A percentile compares a stretch with the other conserved stretches of the same genome.
These are phyloP conservation scores for Ogataea ramenticola DNA, from an alignment of 805 yeast genomes.

Conservation along the genomic window DNA sequence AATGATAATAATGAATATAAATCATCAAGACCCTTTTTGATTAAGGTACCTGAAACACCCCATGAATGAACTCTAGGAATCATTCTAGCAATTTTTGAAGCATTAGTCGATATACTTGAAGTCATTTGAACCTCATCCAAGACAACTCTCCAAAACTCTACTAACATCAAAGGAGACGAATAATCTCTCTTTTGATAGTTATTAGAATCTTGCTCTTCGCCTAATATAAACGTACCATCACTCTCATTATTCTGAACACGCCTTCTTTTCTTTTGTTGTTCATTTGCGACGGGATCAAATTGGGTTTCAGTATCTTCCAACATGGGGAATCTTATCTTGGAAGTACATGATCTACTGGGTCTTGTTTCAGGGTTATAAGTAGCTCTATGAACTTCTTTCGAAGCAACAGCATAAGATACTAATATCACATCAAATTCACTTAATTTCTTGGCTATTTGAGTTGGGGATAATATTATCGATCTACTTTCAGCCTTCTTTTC, in stretches of 20 bases:
- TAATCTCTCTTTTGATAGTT: constrained; percentile 38
- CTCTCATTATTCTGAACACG: constrained; percentile 2
- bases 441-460: constrained; percentile 43
- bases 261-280: background rate
- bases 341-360: constrained; percentile 34
- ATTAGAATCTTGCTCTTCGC: constrained; percentile 15
- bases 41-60: constrained; percentile 97
- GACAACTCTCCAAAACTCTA: constrained; percentile 85
- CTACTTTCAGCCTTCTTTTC: constrained; percentile 26
- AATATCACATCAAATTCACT: constrained; percentile 68
- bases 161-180: constrained; percentile 73
- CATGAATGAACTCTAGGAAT: constrained; percentile 86
- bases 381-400: constrained; percentile 76
- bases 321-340: constrained; percentile 14
- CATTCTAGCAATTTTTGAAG: constrained; percentile 72
- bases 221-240: constrained; percentile 4
- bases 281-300: background rate
- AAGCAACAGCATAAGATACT: constrained; percentile 65
- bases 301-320: constrained; percentile 6
- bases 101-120: constrained; percentile 60
- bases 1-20: constrained; percentile 65
- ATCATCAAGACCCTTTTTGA: constrained; percentile 59
- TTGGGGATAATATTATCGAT: constrained; percentile 16
- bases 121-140: constrained; percentile 96
- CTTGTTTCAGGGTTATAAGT: constrained; percentile 54